A percentile compares a stretch with the other conserved stretches of the same genome.
phyloP scores from a whole-genome alignment of 116 monocot genomes.

The Iris pallida region DNA sequence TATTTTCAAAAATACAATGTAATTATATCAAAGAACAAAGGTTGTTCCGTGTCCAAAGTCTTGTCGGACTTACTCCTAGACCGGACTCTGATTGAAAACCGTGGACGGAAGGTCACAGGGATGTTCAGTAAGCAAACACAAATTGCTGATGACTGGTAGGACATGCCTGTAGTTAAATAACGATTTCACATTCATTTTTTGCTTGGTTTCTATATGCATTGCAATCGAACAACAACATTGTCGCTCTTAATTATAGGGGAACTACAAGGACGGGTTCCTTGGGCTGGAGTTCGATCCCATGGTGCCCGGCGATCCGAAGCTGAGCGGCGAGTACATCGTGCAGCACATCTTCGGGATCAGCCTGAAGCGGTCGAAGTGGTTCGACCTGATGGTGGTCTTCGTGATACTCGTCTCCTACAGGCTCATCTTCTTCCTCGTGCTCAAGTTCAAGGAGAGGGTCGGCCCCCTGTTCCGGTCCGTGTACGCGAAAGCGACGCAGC shows the following conservation, averaged over 20 bases:
- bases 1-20: too few relatives aligned
- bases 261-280: slow-evolving; percentile 78
- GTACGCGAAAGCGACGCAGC: slow-evolving; percentile 21
- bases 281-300: slow-evolving; percentile 72
- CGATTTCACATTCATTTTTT: too few relatives aligned
- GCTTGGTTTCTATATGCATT: too few relatives aligned
- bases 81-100: too few relatives aligned
- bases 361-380: slow-evolving; percentile 66
- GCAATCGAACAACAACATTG: too few relatives aligned
- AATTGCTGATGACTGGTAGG: too few relatives aligned
- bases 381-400: slow-evolving; percentile 47
- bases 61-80: too few relatives aligned
- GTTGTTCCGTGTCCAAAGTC: too few relatives aligned
- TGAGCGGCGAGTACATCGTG: slow-evolving; percentile 62
- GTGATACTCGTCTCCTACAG: slow-evolving; percentile 54
- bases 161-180: too few relatives aligned
- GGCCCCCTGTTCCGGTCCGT: slow-evolving; percentile 46
- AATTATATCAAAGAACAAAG: too few relatives aligned
- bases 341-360: slow-evolving; percentile 38
- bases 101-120: too few relatives aligned
- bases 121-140: too few relatives aligned
- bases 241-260: slow-evolving; percentile 56
- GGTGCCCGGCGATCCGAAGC: slow-evolving; percentile 46
- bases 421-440: slow-evolving; percentile 61
- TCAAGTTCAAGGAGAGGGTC: slow-evolving; percentile 69